Evolutionary conservation across 345 rosid species (phyloP).

Genomic region (Lumnitzera littorea): DNA sequence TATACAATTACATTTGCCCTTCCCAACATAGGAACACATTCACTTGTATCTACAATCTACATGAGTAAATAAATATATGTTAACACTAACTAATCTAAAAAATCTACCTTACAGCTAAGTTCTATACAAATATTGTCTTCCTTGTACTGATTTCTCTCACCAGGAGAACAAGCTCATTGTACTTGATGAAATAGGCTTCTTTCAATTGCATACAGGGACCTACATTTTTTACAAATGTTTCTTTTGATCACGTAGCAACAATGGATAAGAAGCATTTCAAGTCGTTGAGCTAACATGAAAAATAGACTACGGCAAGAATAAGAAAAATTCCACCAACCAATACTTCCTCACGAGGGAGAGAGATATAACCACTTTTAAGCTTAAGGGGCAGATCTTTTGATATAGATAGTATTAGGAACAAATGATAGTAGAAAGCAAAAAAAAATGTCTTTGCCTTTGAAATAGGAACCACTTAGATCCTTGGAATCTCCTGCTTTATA

Average conservation of each 20-base stretch:
- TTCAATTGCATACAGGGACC: constrained; percentile 70
- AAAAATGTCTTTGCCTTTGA: constrained; percentile 27
- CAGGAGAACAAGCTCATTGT: constrained; percentile 86
- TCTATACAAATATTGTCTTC: constrained; percentile 93
- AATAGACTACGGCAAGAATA: constrained; percentile 9
- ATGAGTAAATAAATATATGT: not conserved
- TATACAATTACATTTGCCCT: no score
- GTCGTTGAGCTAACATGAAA: not conserved
- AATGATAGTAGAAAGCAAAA: constrained; percentile 26
- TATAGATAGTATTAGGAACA: constrained; percentile 14
- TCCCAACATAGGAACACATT: no score
- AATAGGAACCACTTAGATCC: constrained; percentile 48
- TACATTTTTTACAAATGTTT: constrained; percentile 59
- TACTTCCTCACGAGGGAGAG: constrained; percentile 40
- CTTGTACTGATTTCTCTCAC: constrained; percentile 99
- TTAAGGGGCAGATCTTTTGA: constrained; percentile 16
- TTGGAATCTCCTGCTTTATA: constrained; percentile 49
- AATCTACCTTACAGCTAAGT: constrained; percentile 60
- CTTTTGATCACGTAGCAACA: constrained; percentile 44
- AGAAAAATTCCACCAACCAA: constrained; percentile 30
- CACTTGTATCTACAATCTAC: not conserved
- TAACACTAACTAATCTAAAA: not conserved
- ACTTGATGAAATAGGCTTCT: constrained; percentile 70
- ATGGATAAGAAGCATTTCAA: constrained; percentile 15
- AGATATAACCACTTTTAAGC: constrained; percentile 66